Evolutionary conservation across 2,329 filamentous ascomycete genomes (phyloP).

Genomic region (Ceratocystis variospora): DNA sequence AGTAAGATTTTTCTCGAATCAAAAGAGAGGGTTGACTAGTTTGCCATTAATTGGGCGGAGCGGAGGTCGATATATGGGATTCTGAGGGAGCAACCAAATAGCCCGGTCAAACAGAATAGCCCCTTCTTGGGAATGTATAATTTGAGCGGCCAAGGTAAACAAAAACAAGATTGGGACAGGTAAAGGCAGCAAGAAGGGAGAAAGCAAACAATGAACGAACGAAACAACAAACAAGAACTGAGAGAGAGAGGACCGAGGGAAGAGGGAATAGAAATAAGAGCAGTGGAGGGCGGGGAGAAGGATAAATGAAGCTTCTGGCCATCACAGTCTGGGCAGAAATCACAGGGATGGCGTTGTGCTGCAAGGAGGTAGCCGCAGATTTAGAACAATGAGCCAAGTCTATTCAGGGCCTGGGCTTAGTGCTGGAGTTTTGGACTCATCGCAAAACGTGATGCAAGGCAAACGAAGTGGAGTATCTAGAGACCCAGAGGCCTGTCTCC

Average conservation of each 20-base stretch:
- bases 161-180: not conserved
- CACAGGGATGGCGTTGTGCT: not conserved
- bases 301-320: conserved; percentile 2
- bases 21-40: not conserved
- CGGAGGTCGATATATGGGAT: not conserved
- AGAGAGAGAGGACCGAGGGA: not conserved
- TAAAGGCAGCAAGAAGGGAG: not conserved
- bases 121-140: not conserved
- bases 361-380: not conserved
- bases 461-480: not conserved
- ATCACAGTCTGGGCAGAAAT: not conserved
- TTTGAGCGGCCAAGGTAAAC: not conserved
- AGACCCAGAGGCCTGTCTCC: not conserved
- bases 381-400: not conserved
- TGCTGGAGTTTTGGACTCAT: conserved; percentile 6
- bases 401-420: not conserved
- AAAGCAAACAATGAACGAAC: conserved; percentile 6
- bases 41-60: not conserved
- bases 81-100: conserved; percentile 8
- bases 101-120: not conserved
- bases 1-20: not conserved
- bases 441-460: conserved; percentile 2
- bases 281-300: conserved; percentile 7
- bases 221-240: not conserved
- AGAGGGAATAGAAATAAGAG: not conserved